These are phyloP conservation scores for Neoscytalidium dimidiatum DNA, from an alignment of 2,329 filamentous ascomycete species.

Conservation along the genomic window DNA sequence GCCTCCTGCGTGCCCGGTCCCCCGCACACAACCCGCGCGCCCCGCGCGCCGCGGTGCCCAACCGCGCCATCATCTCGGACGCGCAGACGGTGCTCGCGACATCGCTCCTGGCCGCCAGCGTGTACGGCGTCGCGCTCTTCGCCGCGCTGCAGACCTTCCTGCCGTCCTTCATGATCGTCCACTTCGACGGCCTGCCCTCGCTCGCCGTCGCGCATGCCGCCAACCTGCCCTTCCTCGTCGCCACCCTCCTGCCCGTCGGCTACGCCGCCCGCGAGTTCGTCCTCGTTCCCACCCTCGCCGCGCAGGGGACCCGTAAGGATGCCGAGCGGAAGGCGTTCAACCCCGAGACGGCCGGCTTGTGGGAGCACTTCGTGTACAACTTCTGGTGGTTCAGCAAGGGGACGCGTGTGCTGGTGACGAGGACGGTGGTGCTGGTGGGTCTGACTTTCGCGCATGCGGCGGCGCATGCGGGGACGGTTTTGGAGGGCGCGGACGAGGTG, in stretches of 20 bases:
- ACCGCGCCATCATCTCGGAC: conserved; percentile 45
- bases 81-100: conserved; percentile 55
- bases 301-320: conserved; percentile 51
- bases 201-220: conserved; percentile 68
- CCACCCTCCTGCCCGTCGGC: conserved; percentile 67
- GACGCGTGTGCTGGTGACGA: conserved; percentile 60
- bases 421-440: conserved; percentile 53
- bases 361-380: conserved; percentile 72
- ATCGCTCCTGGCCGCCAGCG: conserved; percentile 66
- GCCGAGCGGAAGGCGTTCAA: conserved; percentile 60
- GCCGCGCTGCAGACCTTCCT: conserved; percentile 69
- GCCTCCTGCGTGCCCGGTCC: conserved; percentile 69
- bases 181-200: conserved; percentile 73
- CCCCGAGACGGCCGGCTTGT: conserved; percentile 64
- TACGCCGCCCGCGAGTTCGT: conserved; percentile 74
- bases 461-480: conserved; percentile 66
- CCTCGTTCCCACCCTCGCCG: conserved; percentile 68
- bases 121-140: conserved; percentile 76
- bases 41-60: conserved; percentile 33
- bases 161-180: conserved; percentile 68
- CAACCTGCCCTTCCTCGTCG: conserved; percentile 48
- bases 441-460: conserved; percentile 58
- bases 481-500: conserved; percentile 64
- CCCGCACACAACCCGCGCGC: conserved; percentile 61
- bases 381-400: conserved; percentile 71